phyloP scores from a whole-genome alignment of 1,284 basidiomycete species.

The Cutaneotrichosporon dermatis region DNA sequence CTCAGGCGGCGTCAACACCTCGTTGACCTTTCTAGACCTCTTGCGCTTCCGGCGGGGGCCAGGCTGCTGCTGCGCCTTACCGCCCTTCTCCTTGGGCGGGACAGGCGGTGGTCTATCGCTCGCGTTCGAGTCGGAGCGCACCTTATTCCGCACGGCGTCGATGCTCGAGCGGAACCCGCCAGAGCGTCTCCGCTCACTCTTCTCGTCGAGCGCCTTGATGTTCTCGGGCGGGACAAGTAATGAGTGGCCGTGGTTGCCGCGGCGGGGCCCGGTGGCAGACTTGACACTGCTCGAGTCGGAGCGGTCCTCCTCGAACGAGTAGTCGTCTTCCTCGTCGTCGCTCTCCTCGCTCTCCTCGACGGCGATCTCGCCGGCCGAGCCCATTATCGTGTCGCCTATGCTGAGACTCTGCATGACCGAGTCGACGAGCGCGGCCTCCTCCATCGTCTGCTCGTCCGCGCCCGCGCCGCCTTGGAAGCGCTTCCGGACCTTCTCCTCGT shows the following conservation, averaged over 20 bases:
- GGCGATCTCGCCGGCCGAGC: slow-evolving; percentile 71
- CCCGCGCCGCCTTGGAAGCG: slow-evolving; percentile 60
- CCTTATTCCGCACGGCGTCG: slow-evolving; percentile 1
- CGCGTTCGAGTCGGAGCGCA: not conserved
- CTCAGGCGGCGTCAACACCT: slow-evolving; percentile 66
- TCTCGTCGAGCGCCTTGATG: not conserved
- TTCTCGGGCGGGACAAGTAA: not conserved
- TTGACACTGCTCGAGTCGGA: slow-evolving; percentile 12
- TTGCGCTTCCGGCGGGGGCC: slow-evolving; percentile 18
- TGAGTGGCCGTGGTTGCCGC: not conserved
- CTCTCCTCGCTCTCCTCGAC: slow-evolving; percentile 66
- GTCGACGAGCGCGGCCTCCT: slow-evolving; percentile 71
- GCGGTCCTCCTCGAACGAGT: slow-evolving; percentile 43
- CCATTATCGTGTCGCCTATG: slow-evolving; percentile 70
- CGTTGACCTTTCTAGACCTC: slow-evolving; percentile 13
- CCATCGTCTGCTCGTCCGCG: slow-evolving; percentile 61
- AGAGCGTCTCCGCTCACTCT: not conserved
- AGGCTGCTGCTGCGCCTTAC: not conserved
- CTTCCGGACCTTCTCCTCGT: slow-evolving; percentile 79
- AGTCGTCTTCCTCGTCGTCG: slow-evolving; percentile 49
- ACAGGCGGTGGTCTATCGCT: slow-evolving; percentile 7
- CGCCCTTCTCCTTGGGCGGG: slow-evolving; percentile 4
- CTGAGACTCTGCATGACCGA: slow-evolving; percentile 72
- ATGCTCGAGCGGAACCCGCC: not conserved
- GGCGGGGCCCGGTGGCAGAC: not conserved